Evolutionary conservation across 208 protist genomes (phyloP), one percentile per base, ranked within the genome.

Genomic region (Trypanosoma mega): DNA sequence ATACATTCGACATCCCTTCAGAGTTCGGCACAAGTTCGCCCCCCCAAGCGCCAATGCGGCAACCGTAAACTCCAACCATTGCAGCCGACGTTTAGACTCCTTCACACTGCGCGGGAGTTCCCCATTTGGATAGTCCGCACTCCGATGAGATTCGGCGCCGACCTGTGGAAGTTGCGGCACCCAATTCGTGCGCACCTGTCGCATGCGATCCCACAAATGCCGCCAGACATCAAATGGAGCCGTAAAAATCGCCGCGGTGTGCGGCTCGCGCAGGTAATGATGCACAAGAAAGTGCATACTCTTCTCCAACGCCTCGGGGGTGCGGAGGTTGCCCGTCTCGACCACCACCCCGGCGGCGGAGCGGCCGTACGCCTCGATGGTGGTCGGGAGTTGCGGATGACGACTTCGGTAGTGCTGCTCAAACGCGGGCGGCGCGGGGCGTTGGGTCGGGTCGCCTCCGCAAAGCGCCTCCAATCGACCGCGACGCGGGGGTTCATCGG

Each of bases 251-350:
- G 80, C 68, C 0, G 78, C 48, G 3, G 79, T 81, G 78, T 87
- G 82, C 12, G 87, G 83, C 9, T 59, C 55, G 20, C 87, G 87
- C 31, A 94, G 65, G 62, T 86, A 94, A 72, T 87, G 73, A 51
- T 94, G 72, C 0, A 90, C 87, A 18, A 94, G 73, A 51, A 94
- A 90, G 72, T 94, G 87, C 83, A 94, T 90, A 34, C 69, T 59
- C 65, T 94, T 94, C 62, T 90, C 82, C 37, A 94, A 74, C 33
- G 87, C 83, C 6, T 73, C 54, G 4, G 83, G 78, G 12, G 76
- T 80, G 56, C 87, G 87, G n/a, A 84, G 68, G 20, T 61, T 47
- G 16, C 29, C 49, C 14, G 70, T 66, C 48, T 83, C 78, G 23
- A 68, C 69, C 20, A 87, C 75, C 16, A 77, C 73, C 2, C 87